Conservation (phyloP, 441 rosid genomes). For the Euphorbia neoarborescens region DNA sequence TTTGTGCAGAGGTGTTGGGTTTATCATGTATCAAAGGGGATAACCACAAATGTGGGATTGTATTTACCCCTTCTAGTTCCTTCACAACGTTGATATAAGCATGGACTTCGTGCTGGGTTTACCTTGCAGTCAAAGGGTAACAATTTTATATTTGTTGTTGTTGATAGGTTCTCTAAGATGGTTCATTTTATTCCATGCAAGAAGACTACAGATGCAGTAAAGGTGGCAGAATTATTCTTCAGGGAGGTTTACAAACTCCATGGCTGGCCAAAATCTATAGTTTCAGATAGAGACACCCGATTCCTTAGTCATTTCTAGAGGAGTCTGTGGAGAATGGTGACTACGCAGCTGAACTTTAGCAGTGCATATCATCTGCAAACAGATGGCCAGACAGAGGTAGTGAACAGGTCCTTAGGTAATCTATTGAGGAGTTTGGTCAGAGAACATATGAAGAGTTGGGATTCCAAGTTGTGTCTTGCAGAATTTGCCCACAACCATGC, state of each 20-base stretch:
- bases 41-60: neutral
- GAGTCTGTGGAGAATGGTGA: neutral
- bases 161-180: conserved; percentile 2
- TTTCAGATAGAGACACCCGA: neutral
- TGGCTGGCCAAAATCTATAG: neutral
- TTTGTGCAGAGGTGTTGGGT: neutral
- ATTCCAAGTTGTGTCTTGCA: neutral
- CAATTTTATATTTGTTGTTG: neutral
- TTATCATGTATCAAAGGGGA: neutral
- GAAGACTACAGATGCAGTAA: neutral
- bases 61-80: neutral
- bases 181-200: neutral
- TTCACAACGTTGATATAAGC: neutral
- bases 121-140: neutral
- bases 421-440: neutral
- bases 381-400: neutral
- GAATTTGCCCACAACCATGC: conserved; percentile 1
- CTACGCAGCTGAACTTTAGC: neutral
- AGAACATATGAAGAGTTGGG: neutral
- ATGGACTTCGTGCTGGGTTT: conserved; percentile 13
- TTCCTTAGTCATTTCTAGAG: conserved; percentile 14
- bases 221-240: neutral
- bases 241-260: neutral
- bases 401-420: neutral
- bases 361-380: neutral